These are phyloP conservation scores for Monsonia emarginata DNA, from an alignment of 441 rosid species.

Conservation along the genomic window DNA sequence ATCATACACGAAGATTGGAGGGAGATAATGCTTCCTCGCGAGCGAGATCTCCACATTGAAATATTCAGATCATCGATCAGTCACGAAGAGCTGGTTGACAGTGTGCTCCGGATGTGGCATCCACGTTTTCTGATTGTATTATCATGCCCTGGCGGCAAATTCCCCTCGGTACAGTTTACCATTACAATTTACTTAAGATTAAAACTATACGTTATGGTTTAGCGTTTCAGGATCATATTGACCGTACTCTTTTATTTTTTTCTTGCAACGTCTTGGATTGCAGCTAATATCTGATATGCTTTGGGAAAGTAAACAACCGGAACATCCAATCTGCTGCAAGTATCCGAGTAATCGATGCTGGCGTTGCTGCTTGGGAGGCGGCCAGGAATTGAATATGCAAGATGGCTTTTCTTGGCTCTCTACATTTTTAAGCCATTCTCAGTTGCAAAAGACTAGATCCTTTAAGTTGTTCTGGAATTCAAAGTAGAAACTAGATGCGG, in stretches of 20 bases:
- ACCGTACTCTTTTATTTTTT: neutral
- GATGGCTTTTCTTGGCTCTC: neutral
- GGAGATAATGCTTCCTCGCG: constrained; percentile 17
- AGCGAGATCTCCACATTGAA: constrained; percentile 21
- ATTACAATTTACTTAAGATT: neutral
- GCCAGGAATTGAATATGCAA: neutral
- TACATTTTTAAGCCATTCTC: neutral
- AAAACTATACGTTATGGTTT: too few species aligned
- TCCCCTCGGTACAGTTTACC: constrained; percentile 17
- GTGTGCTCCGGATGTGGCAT: constrained; percentile 19
- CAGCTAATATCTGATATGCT: constrained; percentile 16
- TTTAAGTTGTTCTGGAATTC: neutral
- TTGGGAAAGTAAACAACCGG: constrained; percentile 8
- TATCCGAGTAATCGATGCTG: constrained; percentile 27
- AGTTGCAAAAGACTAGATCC: neutral
- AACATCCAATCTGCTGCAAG: constrained; percentile 20
- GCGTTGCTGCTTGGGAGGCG: constrained; percentile 24
- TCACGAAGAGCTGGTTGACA: constrained; percentile 23
- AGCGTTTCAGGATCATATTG: neutral
- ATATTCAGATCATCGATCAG: constrained; percentile 19
- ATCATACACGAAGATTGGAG: constrained; percentile 24
- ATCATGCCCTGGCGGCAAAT: constrained; percentile 19
- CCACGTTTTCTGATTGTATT: constrained; percentile 19
- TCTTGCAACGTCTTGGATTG: neutral
- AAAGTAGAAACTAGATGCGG: too few species aligned